Conservation (phyloP, 208 protist genomes). For the Tritrichomonas foetus region DNA sequence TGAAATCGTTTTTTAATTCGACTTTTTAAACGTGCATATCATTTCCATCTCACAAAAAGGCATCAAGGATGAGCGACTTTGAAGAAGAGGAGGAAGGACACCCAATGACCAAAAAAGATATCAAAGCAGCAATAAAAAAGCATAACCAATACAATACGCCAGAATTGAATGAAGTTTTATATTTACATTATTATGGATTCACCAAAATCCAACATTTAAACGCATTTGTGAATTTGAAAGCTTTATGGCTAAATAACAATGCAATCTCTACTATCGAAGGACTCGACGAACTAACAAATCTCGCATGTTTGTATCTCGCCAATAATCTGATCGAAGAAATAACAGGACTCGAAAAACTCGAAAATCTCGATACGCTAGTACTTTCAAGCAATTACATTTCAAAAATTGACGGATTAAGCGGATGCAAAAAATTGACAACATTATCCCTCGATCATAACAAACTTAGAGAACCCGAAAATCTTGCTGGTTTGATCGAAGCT, state of each 20-base stretch:
- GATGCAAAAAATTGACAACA: slow-evolving; percentile 57
- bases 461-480: slow-evolving; percentile 55
- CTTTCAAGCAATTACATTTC: slow-evolving; percentile 66
- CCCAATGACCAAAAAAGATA: not conserved
- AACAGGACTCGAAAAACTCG: slow-evolving; percentile 52
- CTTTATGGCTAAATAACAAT: slow-evolving; percentile 80
- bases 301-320: slow-evolving; percentile 71
- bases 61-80: not conserved
- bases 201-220: slow-evolving; percentile 66
- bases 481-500: slow-evolving; percentile 64
- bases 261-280: slow-evolving; percentile 67
- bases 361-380: slow-evolving; percentile 71
- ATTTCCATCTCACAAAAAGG: too few species aligned
- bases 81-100: not conserved
- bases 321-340: slow-evolving; percentile 76
- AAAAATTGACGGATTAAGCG: slow-evolving; percentile 55
- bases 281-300: slow-evolving; percentile 61
- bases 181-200: slow-evolving; percentile 77
- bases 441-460: slow-evolving; percentile 65
- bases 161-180: slow-evolving; percentile 79
- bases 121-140: not conserved
- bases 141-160: slow-evolving; percentile 58
- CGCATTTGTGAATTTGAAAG: slow-evolving; percentile 67
- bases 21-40: too few species aligned
- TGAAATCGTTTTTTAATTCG: too few species aligned